Conservation (phyloP, 192 early-diverging fungal species). For the Thamnidium elegans region DNA sequence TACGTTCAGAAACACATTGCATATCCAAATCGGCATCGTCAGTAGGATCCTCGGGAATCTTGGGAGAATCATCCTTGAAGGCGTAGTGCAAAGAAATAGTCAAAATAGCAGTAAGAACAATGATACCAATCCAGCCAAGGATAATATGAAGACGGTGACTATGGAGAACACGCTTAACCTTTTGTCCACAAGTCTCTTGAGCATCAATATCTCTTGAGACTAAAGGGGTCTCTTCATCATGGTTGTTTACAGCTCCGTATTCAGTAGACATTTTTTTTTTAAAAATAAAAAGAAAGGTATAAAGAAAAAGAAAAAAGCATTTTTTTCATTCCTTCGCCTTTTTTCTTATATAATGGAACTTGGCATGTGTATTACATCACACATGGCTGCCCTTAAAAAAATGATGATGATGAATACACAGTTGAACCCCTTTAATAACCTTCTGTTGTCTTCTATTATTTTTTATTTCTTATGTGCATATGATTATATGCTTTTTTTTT, state of each 20-base stretch:
- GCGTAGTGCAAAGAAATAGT: conserved; percentile 28
- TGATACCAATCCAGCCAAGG: conserved; percentile 31
- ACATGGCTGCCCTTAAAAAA: too few species aligned
- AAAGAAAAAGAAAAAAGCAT: conserved; percentile 10
- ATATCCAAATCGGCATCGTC: conserved; percentile 1
- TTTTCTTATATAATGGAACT: too few species aligned
- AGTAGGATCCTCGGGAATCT: conserved; percentile 14
- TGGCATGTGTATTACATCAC: too few species aligned
- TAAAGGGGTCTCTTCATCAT: conserved; percentile 33
- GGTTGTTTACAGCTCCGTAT: conserved; percentile 31
- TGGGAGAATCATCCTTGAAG: neutral
- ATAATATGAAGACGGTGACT: conserved; percentile 30
- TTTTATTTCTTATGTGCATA: too few species aligned
- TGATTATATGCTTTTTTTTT: too few species aligned
- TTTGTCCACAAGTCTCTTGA: conserved; percentile 12
- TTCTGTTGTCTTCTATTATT: too few species aligned
- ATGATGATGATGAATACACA: too few species aligned
- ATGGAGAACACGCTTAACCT: conserved; percentile 24
- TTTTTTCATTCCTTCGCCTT: neutral
- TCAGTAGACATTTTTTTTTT: conserved; percentile 23
- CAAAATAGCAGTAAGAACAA: conserved; percentile 25
- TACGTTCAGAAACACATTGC: conserved; percentile 47
- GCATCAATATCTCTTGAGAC: neutral
- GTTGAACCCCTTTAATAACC: too few species aligned
- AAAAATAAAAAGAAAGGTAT: conserved; percentile 1